Evolutionary conservation across 169 alveolate species (phyloP).

Genomic region (Plasmodium gallinaceum): DNA sequence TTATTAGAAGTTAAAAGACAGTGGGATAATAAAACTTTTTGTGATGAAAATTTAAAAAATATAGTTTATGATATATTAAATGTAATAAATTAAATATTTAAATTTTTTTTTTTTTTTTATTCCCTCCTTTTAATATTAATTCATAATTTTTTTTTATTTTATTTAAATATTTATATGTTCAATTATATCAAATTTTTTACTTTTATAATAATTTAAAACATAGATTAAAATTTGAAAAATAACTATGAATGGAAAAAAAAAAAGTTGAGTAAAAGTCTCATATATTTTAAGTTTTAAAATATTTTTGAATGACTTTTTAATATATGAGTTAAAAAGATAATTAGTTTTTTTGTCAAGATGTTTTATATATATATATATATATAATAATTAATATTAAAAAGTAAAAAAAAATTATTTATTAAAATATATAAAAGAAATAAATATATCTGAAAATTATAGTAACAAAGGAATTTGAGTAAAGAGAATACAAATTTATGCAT

Average conservation of each 20-base stretch:
- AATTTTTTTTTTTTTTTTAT: not conserved
- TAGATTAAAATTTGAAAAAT: not conserved
- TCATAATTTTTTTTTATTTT: not conserved
- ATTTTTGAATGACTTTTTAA: no score
- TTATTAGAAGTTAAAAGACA: constrained; percentile 55
- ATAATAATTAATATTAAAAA: no score
- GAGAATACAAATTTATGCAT: not conserved
- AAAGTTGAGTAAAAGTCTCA: not conserved
- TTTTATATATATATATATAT: no score
- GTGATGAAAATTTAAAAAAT: constrained; percentile 71
- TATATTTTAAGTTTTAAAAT: no score
- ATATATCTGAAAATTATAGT: not conserved
- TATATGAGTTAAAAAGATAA: no score
- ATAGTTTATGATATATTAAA: constrained; percentile 67
- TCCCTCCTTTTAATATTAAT: not conserved
- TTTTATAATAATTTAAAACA: not conserved
- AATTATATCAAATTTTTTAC: not conserved
- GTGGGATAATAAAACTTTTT: constrained; percentile 51
- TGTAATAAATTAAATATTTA: constrained; percentile 31
- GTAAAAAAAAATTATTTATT: not conserved
- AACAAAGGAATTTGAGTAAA: not conserved
- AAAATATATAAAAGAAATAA: not conserved
- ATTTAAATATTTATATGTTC: not conserved
- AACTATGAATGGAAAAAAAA: not conserved
- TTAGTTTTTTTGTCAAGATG: no score